Base-by-base conservation (phyloP, 2,329 filamentous ascomycete species). In the Xylaria digitata region DNA sequence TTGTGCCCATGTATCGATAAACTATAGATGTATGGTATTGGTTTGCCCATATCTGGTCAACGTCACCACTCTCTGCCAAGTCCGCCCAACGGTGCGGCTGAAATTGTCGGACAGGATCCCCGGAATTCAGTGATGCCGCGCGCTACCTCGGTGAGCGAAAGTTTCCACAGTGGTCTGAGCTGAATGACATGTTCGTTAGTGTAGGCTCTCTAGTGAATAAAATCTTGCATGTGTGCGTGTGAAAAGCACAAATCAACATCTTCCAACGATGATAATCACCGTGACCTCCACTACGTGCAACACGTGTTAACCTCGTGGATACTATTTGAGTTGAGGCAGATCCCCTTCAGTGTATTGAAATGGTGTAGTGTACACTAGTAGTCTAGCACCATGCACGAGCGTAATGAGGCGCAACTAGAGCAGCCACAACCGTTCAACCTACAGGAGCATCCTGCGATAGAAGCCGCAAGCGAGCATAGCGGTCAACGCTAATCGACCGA, bases 61-160 rank as follows among this genome's bases (percentile, higher is more conserved):
- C 60, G 21, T 42, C 50, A 55, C 59, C 23, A 7, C 34, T 43
- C 13, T 43, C 54, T 45, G 54, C 26, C 13, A 45, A 57, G 23
- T 32, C 21, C 30, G 17, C 11, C 26, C n/a, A 40, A 55, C 32
- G n/a, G 23, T 42, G 50, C 43, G 56, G 56, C 56, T 65, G 62
- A 54, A 26, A 53, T 30, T 42, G 54, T n/a, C 49, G 42, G 32
- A 34, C 55, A 34, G 7, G 30, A 30, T 53, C 26, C 53, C 62
- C 34, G 50, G 42, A 40, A 42, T 5, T 42, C 23, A 43, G 37
- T 19, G 30, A 57, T 45, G 13, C 37, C 58, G 48, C 49, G 58
- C 49, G 58, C 48, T 32, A 13, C 15, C n/a, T 53, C 58, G 58
- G 58, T 17, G 23, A 61, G 61, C 61, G 61, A 45, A 34, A 13